Evolutionary conservation across 257 asterid genomes (phyloP), one percentile per base, ranked within the genome.

Genomic region (Solanum dulcamara): DNA sequence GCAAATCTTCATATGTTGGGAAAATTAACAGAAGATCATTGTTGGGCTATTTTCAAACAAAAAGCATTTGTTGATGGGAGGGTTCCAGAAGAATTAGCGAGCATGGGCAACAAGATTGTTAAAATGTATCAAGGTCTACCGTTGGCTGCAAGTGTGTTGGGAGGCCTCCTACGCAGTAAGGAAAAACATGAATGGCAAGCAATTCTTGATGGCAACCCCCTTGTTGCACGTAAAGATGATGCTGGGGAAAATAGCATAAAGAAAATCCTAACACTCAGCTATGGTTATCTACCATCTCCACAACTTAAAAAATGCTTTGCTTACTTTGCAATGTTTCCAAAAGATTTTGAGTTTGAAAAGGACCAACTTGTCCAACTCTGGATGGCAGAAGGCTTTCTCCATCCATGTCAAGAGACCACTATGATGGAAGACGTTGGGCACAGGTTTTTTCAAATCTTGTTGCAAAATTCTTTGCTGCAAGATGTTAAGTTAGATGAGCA

Each of bases 291-390:
- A 17, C 10, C n/a, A 51, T 51, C 59, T 51, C 59, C n/a, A 51
- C n/a, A 51, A 17, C n/a, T 51, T 3, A 51, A 51, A 51, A 51
- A 17, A 0, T 51, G 59, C n/a, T 51, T 51, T 17, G n/a, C 59
- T 50, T 87, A 46, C 44, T 87, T 88, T 64, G 85, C 89, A 12
- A 75, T 86, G 46, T 89, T 81, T 20, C 82, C 80, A 10, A 87
- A 87, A 81, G 85, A 75, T 60, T 83, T 77, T n/a, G 4, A 13
- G 75, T 42, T 89, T 51, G 59, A 17, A 51, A 51, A 51, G n/a
- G n/a, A 51, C 22, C 10, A 51, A 51, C 0, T 17, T 17, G 17
- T 51, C 59, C 10, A 51, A 51, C 59, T 51, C n/a, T 51, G n/a
- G n/a, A 51, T 51, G 59, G 59, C n/a, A 51, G n/a, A 51, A 17